Evolutionary conservation across 108 stramenopile genomes (phyloP), one percentile per base, ranked within the genome.

Genomic region (Pseudonitzschia multiseries): DNA sequence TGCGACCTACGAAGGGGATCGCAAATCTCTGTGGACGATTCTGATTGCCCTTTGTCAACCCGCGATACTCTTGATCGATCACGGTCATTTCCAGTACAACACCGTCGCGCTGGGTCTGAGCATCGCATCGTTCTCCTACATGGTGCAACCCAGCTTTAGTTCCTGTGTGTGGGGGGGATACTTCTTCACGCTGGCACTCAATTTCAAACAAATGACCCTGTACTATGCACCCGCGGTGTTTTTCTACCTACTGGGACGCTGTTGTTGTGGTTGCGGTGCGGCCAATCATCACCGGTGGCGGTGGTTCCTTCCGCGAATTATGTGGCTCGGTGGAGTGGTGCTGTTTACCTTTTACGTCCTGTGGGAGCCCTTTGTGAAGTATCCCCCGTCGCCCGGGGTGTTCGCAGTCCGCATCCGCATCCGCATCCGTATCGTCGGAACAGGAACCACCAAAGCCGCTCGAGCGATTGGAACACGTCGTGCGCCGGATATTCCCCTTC

Each of bases 71-170:
- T 66, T 98, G 54, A 89, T 98, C 54, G 97, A 98, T 79, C 96
- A 98, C 74, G 97, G 97, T 27, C 97, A 98, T 77, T 98, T 98
- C 80, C 97, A 98, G 81, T 98, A 98, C 89, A 98, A 98, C 77
- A 84, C 88, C 20, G 83, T 93, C 8, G 92, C 94, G 17, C 71
- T 98, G 28, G 97, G 94, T 53, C 73, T 97, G 13, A 87, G 92
- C 15, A 59, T 96, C 59, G 86, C 86, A 79, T 75, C 85, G 2
- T 89, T 90, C 78, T 72, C 80, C 43, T 83, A 71, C 69, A 87
- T 91, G 76, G 82, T 84, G 14, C 41, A 75, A 67, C 40, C 56
- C 12, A 51, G 68, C 59, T 73, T 86, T 64, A n/a, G 56, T 66
- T 24, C 66, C 59, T 89, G 86, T 48, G 57, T 96, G 12, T 0